Base-by-base conservation (phyloP, 73 alveolate genomes). In the Uronychia setigera region DNA sequence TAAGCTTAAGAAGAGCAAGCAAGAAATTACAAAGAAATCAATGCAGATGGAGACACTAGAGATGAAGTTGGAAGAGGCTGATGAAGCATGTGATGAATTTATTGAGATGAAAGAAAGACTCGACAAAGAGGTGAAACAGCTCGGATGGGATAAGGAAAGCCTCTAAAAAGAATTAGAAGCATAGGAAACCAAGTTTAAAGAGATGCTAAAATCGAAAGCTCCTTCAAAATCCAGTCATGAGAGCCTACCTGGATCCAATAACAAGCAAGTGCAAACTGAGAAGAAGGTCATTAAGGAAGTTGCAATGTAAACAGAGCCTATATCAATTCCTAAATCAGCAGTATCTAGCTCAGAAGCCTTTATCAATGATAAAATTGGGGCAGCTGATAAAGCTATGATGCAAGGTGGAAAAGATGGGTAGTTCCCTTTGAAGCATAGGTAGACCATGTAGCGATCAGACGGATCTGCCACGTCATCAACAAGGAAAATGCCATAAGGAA, bases 11-110 rank as follows among this genome's bases (percentile, higher is more conserved):
- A 29, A 35, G 74, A 76, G 35, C 27, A n/a, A 35, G 58, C 19
- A 29, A 29, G 78, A 35, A 34, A 57, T 76, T 26, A 32, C 34
- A 46, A 78, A 76, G 26, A 26, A 26, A 60, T 29, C 79, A 30
- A 9, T 5, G 32, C 28, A 25, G 26, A 26, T 27, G 14, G 59
- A 31, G 58, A n/a, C 29, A 5, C 57, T 77, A 35, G 87, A 77
- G 76, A 83, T 83, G 91, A 1, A 76, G 13, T 14, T 28, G 1
- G 91, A 83, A 85, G 91, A 83, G 67, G 67, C 31, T 76, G 1
- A 5, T 58, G 81, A 76, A 5, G 81, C 9, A n/a, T 9, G 1
- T 27, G 58, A 26, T 5, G 32, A 28, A 32, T 29, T 76, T 58
- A 28, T 28, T 19, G 79, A 5, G 32, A 26, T 5, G 32, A 60